A percentile compares a stretch with the other conserved stretches of the same genome.
Evolutionary conservation across 148 eudicot species (phyloP).

Genomic region (Beta vulgaris): DNA sequence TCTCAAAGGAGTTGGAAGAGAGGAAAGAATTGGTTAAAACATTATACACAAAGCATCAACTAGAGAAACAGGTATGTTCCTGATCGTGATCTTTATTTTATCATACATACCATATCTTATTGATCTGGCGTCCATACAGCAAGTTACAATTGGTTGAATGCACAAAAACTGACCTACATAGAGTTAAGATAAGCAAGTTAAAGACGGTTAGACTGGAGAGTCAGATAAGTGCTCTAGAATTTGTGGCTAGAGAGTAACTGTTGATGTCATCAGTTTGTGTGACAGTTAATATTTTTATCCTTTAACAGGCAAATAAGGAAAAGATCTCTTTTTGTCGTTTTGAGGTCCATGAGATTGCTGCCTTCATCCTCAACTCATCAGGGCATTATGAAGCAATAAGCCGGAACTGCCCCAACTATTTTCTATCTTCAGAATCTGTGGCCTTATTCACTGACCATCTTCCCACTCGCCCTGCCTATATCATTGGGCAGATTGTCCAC

Average conservation of each 20-base stretch:
- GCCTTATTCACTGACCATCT: constrained; percentile 83
- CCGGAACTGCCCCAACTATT: constrained; percentile 70
- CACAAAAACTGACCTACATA: background rate
- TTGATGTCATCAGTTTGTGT: background rate
- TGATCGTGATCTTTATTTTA: background rate
- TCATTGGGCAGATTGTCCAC: constrained; percentile 89
- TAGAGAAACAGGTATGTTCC: constrained; percentile 75
- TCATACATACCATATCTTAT: background rate
- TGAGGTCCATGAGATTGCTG: constrained; percentile 92
- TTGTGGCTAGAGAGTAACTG: background rate
- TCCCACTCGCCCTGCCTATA: constrained; percentile 63
- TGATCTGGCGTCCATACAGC: background rate
- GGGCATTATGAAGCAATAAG: constrained; percentile 92
- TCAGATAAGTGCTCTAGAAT: background rate
- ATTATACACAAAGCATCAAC: constrained; percentile 75
- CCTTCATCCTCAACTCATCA: constrained; percentile 70
- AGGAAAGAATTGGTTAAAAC: constrained; percentile 75
- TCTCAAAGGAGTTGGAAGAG: constrained; percentile 72
- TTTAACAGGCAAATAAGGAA: constrained; percentile 81
- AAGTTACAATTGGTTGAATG: background rate
- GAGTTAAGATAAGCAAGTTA: background rate
- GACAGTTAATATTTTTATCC: background rate
- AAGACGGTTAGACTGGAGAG: background rate
- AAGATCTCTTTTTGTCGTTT: constrained; percentile 76
- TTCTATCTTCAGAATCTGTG: constrained; percentile 81